These are phyloP conservation scores for Vaccinium vitisidaea DNA, from an alignment of 148 eudicot species.

Conservation along the genomic window DNA sequence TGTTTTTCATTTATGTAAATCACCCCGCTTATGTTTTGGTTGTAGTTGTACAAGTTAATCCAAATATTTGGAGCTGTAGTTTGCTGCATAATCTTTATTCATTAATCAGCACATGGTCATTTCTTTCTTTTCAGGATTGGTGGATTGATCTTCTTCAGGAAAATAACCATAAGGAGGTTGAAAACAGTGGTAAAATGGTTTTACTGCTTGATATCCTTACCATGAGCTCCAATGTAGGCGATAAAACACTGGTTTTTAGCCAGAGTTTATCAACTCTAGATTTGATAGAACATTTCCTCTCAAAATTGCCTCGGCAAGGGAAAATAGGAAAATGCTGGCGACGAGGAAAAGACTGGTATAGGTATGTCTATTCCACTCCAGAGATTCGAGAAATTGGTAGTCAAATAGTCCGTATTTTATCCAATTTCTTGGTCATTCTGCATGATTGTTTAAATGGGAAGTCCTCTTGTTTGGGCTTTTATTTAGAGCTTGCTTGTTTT, in stretches of 20 bases:
- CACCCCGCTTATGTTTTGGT: not conserved
- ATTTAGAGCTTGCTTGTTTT: not conserved
- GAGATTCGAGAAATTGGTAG: not conserved
- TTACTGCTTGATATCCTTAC: constrained; percentile 80
- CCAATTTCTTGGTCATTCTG: not conserved
- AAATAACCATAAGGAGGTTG: constrained; percentile 54
- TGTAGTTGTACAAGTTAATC: not conserved
- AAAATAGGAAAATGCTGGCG: constrained; percentile 76
- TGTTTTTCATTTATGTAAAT: not conserved
- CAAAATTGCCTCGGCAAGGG: constrained; percentile 54
- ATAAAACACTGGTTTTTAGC: constrained; percentile 89
- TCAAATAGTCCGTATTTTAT: not conserved
- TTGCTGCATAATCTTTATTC: not conserved
- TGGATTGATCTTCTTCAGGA: constrained; percentile 73
- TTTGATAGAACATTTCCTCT: constrained; percentile 70
- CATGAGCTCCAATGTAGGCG: constrained; percentile 68
- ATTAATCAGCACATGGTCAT: not conserved
- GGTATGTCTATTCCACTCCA: constrained; percentile 44
- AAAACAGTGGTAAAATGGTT: constrained; percentile 95
- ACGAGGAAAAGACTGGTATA: constrained; percentile 93
- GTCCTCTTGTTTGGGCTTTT: not conserved
- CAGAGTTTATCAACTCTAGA: constrained; percentile 85
- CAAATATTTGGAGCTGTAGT: not conserved
- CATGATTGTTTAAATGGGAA: not conserved
- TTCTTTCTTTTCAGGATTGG: constrained; percentile 72